Percentiles rank a stretch among this genome's conserved stretches.
These are phyloP conservation scores for Biscogniauxia sp. DNA, from an alignment of 2,329 filamentous ascomycete genomes.

Conservation along the genomic window DNA sequence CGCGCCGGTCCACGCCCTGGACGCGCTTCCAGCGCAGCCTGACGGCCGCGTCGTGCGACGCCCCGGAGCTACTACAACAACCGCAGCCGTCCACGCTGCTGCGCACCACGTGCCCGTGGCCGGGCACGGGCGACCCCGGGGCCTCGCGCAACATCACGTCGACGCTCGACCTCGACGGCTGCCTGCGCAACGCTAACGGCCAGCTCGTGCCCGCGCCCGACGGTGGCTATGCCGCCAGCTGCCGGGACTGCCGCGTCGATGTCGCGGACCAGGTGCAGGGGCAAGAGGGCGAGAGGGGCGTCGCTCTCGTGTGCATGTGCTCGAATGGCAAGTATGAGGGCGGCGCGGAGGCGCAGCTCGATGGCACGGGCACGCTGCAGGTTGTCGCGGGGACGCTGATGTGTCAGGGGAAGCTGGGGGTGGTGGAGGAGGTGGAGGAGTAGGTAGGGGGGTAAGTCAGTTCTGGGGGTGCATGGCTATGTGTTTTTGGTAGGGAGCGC, in stretches of 20 bases:
- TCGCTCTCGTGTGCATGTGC: background rate
- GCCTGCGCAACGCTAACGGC: background rate
- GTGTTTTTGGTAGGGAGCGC: too few species aligned
- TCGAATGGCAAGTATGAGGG: background rate
- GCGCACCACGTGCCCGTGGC: background rate
- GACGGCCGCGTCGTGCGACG: background rate
- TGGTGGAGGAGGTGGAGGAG: too few species aligned
- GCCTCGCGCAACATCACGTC: background rate
- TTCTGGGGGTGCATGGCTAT: too few species aligned
- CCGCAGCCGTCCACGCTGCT: background rate
- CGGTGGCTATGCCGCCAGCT: background rate
- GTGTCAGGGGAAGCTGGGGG: background rate
- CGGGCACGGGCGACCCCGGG: background rate
- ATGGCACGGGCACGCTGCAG: background rate
- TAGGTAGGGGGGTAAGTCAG: background rate
- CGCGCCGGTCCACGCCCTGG: background rate
- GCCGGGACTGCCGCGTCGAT: background rate
- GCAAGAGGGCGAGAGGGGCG: background rate
- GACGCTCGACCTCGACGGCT: background rate
- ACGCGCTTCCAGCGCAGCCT: background rate
- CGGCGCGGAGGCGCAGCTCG: background rate
- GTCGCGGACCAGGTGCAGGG: background rate
- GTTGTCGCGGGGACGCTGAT: background rate
- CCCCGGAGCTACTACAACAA: background rate
- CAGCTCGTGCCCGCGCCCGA: background rate